These are phyloP conservation scores for Geranomyces variabilis DNA, from an alignment of 192 early-diverging fungal species.

Conservation along the genomic window DNA sequence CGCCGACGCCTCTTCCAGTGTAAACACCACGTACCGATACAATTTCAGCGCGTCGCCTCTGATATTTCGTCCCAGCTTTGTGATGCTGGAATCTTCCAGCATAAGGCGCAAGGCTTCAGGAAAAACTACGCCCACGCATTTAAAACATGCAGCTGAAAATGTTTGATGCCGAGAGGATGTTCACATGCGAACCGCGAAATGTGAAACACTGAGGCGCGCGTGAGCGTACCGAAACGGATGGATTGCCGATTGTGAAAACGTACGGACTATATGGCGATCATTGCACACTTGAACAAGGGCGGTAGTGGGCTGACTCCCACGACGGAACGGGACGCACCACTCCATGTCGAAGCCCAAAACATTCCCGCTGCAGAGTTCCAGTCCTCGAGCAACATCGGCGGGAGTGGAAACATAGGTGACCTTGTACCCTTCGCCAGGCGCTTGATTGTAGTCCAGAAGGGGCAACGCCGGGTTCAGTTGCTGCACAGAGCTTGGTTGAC, in stretches of 20 bases:
- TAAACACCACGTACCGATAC: conserved; percentile 3
- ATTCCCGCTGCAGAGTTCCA: background rate
- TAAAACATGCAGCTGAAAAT: conserved; percentile 1
- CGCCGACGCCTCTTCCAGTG: background rate
- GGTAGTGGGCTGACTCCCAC: conserved; percentile 5
- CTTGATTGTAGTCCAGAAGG: no score
- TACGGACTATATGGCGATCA: conserved; percentile 18
- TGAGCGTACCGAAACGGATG: background rate
- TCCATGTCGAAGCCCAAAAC: conserved; percentile 31
- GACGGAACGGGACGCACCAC: conserved; percentile 2
- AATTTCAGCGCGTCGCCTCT: conserved; percentile 30
- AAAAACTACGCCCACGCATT: background rate
- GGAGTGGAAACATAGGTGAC: no score
- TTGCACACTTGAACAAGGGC: conserved; percentile 34
- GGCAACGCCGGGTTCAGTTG: no score
- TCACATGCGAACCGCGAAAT: background rate
- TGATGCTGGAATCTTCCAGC: conserved; percentile 19
- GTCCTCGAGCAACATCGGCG: no score
- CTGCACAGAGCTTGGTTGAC: no score
- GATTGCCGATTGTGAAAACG: no score
- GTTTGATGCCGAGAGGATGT: background rate
- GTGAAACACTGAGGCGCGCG: background rate
- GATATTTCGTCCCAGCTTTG: conserved; percentile 27
- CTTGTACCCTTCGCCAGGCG: no score
- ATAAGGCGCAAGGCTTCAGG: conserved; percentile 7